Base-by-base conservation (phyloP, 768 basidiomycete genomes). In the Russula brevipes region DNA sequence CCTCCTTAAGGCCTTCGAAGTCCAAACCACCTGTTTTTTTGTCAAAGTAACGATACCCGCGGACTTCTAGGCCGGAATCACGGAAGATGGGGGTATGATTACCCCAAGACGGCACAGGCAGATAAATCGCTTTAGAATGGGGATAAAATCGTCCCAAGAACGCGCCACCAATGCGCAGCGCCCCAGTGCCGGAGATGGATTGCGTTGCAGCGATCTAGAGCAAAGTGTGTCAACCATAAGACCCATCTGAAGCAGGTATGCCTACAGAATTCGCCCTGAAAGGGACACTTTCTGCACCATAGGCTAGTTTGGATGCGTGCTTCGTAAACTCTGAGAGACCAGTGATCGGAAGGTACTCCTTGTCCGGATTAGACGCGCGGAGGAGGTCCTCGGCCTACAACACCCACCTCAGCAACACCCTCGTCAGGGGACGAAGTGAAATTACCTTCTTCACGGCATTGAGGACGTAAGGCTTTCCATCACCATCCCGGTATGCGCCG, bases 141-240 rank as follows among this genome's bases (percentile, higher is more conserved):
- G 90, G 90, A 72, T 94, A 95, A 74, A 93, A 91, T 45, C 89
- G 87, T 30, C 85, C 88, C 39, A 98, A 77, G 82, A 99, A 98
- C 36, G 88, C 88, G 66, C 87, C 94, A 54, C 94, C 97, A 74
- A 98, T 91, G 70, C 97, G 85, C 67, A 98, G 89, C 50, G 97
- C 97, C 69, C 97, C 97, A 12, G 97, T 99, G 14, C 97, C 97
- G 35, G 96, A 98, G 74, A 98, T 95, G 59, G 94, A 88, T 75
- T 99, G 97, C 11, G 93, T 89, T 57, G 89, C 81, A 31, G 91
- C 84, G 71, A 95, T 81, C 90, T 95, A 68, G 58, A 51, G 24
- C 12, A 46, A 31, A 55, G 16, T 19, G 12, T 55, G 53, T 51
- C 35, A 47, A 6, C 47, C 17, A 41, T 2, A 36, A 12, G 49